phyloP scores from a whole-genome alignment of 345 rosid species.

The Linum lewisii region DNA sequence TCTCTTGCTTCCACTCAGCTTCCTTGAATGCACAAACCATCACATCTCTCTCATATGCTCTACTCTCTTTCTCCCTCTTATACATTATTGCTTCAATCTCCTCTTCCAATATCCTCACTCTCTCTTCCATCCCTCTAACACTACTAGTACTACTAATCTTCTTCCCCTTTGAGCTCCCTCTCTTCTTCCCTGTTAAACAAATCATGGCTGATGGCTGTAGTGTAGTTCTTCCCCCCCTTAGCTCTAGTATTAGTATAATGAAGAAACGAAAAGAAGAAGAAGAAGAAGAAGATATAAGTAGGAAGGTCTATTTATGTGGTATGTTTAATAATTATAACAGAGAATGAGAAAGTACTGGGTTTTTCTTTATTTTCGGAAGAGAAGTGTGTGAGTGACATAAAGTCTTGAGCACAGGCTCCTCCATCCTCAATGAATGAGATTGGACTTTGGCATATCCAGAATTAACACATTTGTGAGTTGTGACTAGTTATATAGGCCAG shows the following conservation, averaged over 20 bases:
- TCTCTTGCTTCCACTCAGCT: slow-evolving; percentile 65
- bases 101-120: slow-evolving; percentile 35
- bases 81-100: slow-evolving; percentile 34
- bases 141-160: neutral
- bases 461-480: too few relatives aligned
- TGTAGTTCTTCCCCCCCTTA: neutral
- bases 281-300: neutral
- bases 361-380: slow-evolving; percentile 10
- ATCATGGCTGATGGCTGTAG: slow-evolving; percentile 27
- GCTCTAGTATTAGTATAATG: neutral
- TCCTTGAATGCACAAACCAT: slow-evolving; percentile 38
- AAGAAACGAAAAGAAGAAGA: neutral
- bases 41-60: slow-evolving; percentile 35
- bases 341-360: slow-evolving; percentile 6
- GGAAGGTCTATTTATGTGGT: neutral
- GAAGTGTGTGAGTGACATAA: slow-evolving; percentile 25
- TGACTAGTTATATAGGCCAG: too few relatives aligned
- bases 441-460: too few relatives aligned
- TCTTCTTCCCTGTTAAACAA: slow-evolving; percentile 34
- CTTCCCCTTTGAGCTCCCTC: slow-evolving; percentile 7
- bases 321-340: neutral
- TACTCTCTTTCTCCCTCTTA: slow-evolving; percentile 36
- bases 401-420: slow-evolving; percentile 21
- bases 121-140: slow-evolving; percentile 22
- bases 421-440: slow-evolving; percentile 14